A percentile compares a stretch with the other conserved stretches of the same genome.
phyloP scores from a whole-genome alignment of 2,329 filamentous ascomycete species.

The Epichloe brachyelytri region DNA sequence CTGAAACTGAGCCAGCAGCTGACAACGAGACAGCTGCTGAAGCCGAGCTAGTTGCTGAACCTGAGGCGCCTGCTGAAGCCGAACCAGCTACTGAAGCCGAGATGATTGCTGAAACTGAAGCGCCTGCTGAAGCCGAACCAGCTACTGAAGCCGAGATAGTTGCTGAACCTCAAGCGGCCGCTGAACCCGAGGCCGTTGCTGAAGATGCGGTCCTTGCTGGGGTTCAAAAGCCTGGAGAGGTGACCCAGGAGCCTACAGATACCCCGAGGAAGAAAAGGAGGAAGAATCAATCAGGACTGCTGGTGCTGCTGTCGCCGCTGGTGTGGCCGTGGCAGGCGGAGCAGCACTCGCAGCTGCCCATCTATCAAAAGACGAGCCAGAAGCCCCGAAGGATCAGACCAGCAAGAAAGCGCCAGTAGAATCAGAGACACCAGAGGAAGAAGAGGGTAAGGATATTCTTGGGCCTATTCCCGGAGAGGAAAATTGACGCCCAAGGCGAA shows the following conservation, averaged over 20 bases:
- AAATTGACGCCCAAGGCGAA: constrained; percentile 17
- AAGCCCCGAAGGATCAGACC: neutral
- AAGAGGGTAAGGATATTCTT: constrained; percentile 27
- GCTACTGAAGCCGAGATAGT: neutral
- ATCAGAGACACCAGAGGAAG: constrained; percentile 16
- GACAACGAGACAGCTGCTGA: neutral
- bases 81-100: too few relatives aligned
- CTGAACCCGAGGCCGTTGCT: neutral
- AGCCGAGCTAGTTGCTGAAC: neutral
- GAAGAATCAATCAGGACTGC: neutral
- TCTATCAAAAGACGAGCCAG: neutral
- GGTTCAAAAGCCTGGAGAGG: neutral
- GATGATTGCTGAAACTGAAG: neutral
- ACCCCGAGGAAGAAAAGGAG: neutral
- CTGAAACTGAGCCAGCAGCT: neutral
- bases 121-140: neutral
- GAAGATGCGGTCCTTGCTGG: neutral
- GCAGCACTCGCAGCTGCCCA: constrained; percentile 4
- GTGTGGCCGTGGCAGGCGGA: constrained; percentile 1
- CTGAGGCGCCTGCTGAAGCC: neutral
- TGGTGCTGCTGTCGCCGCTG: neutral
- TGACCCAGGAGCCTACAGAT: neutral
- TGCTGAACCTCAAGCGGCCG: neutral
- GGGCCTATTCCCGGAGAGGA: constrained; percentile 25
- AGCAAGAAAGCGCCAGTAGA: constrained; percentile 7